A percentile compares a stretch with the other conserved stretches of the same genome.
phyloP scores from a whole-genome alignment of 768 basidiomycete species.

The Mycena epipterygia region DNA sequence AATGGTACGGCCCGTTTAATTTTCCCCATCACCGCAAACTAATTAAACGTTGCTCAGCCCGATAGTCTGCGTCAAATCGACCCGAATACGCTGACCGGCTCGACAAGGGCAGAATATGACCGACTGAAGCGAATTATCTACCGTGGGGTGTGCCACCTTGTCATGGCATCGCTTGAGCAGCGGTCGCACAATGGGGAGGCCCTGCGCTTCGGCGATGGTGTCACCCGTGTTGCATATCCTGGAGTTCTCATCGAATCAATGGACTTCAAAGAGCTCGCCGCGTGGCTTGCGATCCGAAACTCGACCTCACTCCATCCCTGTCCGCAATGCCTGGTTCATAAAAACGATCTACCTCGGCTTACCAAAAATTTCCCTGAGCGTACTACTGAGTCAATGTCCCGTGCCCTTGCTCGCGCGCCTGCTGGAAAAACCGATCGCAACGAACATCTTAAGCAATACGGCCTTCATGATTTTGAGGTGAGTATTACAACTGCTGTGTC shows the following conservation, averaged over 20 bases:
- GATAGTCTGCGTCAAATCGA: constrained; percentile 17
- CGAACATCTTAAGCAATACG: constrained; percentile 16
- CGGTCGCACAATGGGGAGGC: constrained; percentile 28
- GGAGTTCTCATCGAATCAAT: constrained; percentile 33
- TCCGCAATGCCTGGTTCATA: constrained; percentile 26
- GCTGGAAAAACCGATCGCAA: constrained; percentile 8
- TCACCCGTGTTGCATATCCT: constrained; percentile 21
- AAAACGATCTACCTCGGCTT: constrained; percentile 18
- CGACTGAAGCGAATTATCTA: constrained; percentile 27
- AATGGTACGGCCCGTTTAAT: constrained; percentile 23
- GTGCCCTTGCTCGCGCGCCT: background rate
- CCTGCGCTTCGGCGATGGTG: constrained; percentile 23
- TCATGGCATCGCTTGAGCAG: constrained; percentile 14
- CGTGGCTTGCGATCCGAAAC: constrained; percentile 23
- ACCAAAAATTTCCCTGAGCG: background rate
- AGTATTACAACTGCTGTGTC: background rate
- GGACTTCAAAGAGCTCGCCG: constrained; percentile 30
- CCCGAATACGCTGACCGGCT: constrained; percentile 4
- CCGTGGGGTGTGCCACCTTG: constrained; percentile 12
- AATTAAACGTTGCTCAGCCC: constrained; percentile 6
- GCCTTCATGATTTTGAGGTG: constrained; percentile 30
- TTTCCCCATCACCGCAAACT: background rate
- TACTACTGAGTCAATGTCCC: constrained; percentile 19
- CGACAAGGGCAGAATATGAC: constrained; percentile 17
- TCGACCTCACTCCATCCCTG: constrained; percentile 23